Base-by-base conservation (phyloP, 1,284 basidiomycete species). In the Taiwanofungus camphoratus region DNA sequence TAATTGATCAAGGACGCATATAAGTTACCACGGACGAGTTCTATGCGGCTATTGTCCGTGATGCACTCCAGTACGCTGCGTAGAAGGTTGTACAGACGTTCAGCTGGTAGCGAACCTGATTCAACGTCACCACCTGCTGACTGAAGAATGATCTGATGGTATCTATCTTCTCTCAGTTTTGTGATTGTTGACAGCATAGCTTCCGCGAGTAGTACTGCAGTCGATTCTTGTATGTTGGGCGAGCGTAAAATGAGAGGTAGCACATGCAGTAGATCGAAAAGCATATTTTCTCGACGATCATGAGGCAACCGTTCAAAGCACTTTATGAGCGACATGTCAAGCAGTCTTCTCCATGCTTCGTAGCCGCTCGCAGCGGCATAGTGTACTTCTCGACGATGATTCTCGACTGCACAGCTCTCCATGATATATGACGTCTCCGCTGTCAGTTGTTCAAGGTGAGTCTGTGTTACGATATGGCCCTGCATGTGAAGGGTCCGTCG, bases 21-120 rank as follows among this genome's bases (percentile, higher is more conserved):
- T n/a, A 98, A 70, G 61, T 98, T 97, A 9, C 94, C 94, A n/a
- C 94, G 82, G n/a, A 93, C 85, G 38, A 88, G 70, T 54, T 93
- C 90, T n/a, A 85, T 77, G 4, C 82, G 85, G 44, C 85, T 87
- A 42, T 79, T 84, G 47, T 87, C 80, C 41, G 88, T 59, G 39
- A 93, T 76, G 32, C 84, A 87, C 46, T 91, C 83, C 44, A 96
- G 59, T 20, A 93, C 70, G 49, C 75, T 81, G 24, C 82, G 79
- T n/a, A 97, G 71, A 26, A 93, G 79, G 1, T 77, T 66, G 43
- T 81, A 77, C 5, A 98, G 67, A 24, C 91, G 76, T 56, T 97
- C 94, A 0, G 80, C 76, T 2, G 92, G 90, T 11, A 93, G 64
- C 9, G 78, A 70, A 1, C 81, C 81, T 5, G 79, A 73, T 16